A percentile compares a stretch with the other conserved stretches of the same genome.
Conservation (phyloP, 495 filamentous ascomycete species). For the Penicillium maclennaniae region DNA sequence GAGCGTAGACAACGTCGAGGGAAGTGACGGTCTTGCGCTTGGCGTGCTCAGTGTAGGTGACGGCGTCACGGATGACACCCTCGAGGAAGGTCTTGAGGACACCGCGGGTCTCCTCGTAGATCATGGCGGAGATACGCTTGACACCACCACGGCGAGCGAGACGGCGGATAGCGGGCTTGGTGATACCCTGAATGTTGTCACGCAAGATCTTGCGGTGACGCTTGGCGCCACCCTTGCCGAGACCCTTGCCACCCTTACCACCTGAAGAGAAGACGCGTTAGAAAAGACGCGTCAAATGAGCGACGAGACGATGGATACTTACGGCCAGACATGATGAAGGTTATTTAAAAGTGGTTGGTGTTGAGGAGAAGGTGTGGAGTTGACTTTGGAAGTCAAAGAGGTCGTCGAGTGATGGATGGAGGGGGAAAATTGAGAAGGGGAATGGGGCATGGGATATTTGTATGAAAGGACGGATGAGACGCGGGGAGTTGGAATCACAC, state of each 20-base stretch:
- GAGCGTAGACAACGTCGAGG: conserved; percentile 93
- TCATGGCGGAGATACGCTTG: conserved; percentile 98
- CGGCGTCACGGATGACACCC: conserved; percentile 98
- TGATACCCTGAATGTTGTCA: conserved; percentile 99
- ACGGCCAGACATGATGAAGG: conserved; percentile 67
- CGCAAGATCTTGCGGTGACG: conserved; percentile 98
- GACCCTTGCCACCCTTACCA: conserved; percentile 98
- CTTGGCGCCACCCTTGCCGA: conserved; percentile 92
- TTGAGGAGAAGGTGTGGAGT: conserved; percentile 32
- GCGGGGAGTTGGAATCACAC: conserved; percentile 43
- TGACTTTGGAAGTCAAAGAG: conserved; percentile 9
- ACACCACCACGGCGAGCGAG: conserved; percentile 99
- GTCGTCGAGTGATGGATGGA: conserved; percentile 39
- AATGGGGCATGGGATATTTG: conserved; percentile 46
- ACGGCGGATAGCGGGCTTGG: conserved; percentile 99
- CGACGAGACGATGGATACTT: conserved; percentile 36
- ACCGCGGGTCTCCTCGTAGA: conserved; percentile 99
- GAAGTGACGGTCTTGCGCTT: conserved; percentile 99
- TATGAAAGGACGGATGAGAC: conserved; percentile 28
- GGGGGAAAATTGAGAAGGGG: conserved; percentile 36
- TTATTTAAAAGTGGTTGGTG: conserved; percentile 23
- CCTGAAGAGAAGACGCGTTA: conserved; percentile 52
- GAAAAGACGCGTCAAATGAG: conserved; percentile 24
- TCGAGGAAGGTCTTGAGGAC: conserved; percentile 99
- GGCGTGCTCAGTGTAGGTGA: conserved; percentile 98